These are phyloP conservation scores for Echium plantagineum DNA, from an alignment of 257 asterid species.

Conservation along the genomic window DNA sequence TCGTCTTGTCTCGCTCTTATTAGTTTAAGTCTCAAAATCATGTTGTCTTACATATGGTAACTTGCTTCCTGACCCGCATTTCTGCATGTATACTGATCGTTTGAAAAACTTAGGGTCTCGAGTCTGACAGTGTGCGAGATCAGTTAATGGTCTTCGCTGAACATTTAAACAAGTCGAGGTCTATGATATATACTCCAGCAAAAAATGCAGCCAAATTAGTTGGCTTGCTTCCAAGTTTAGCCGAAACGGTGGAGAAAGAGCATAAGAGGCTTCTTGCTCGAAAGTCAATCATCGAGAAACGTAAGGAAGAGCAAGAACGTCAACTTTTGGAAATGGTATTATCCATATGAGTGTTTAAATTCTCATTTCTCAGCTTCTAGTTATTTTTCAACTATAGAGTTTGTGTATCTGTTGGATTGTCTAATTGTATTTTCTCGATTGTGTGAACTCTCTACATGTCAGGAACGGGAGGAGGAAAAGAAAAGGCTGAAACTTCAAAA, in stretches of 20 bases:
- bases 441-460: constrained; percentile 3
- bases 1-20: no score
- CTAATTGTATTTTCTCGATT: not conserved
- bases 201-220: constrained; percentile 37
- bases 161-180: constrained; percentile 54
- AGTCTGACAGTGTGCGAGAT: constrained; percentile 55
- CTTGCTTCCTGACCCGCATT: not conserved
- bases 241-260: constrained; percentile 66
- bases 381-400: not conserved
- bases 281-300: constrained; percentile 67
- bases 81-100: not conserved
- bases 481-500: constrained; percentile 60
- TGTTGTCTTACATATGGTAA: not conserved
- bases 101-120: constrained; percentile 47
- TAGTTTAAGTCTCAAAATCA: no score
- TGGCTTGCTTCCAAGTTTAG: constrained; percentile 39
- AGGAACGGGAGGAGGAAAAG: constrained; percentile 88
- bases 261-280: constrained; percentile 91
- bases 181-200: constrained; percentile 44
- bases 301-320: constrained; percentile 97
- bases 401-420: not conserved
- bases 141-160: constrained; percentile 54
- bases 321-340: constrained; percentile 76
- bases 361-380: not conserved
- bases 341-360: not conserved